phyloP scores from a whole-genome alignment of 108 stramenopile genomes.

The Nitzschia palea region DNA sequence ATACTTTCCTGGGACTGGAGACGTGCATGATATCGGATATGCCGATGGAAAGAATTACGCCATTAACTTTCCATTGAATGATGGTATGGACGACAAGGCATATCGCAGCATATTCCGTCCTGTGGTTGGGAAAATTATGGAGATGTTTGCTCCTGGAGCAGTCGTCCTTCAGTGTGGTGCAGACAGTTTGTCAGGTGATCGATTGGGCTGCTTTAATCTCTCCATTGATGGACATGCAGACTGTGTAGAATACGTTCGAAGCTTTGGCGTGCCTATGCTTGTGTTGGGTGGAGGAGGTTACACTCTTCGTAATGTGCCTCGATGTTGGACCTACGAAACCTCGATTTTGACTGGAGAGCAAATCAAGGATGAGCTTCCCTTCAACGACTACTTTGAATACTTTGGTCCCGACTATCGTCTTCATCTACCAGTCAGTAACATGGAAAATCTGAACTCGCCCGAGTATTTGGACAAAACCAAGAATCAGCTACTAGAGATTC shows the following conservation, averaged over 20 bases:
- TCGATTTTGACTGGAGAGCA: conserved; percentile 84
- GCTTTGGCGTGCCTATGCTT: conserved; percentile 93
- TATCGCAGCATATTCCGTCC: conserved; percentile 91
- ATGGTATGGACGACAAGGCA: conserved; percentile 92
- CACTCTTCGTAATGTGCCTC: conserved; percentile 98
- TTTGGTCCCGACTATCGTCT: conserved; percentile 98
- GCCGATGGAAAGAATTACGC: conserved; percentile 95
- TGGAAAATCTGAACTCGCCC: conserved; percentile 95
- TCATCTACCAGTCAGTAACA: conserved; percentile 94
- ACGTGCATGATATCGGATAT: conserved; percentile 84
- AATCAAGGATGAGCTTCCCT: conserved; percentile 92
- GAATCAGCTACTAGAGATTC: conserved; percentile 75
- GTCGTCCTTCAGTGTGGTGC: conserved; percentile 98
- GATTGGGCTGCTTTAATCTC: conserved; percentile 98
- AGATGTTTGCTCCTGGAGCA: conserved; percentile 92
- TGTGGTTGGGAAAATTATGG: conserved; percentile 96
- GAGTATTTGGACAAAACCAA: conserved; percentile 89
- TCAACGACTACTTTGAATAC: conserved; percentile 99
- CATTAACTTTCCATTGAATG: conserved; percentile 97
- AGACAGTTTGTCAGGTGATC: conserved; percentile 96
- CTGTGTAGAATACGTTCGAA: conserved; percentile 91
- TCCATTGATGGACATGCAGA: conserved; percentile 94
- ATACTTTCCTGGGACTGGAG: conserved; percentile 95
- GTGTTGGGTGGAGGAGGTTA: conserved; percentile 99
- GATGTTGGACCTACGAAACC: conserved; percentile 99